Evolutionary conservation across 2,329 filamentous ascomycete genomes (phyloP).

Genomic region (Microsporum canis): DNA sequence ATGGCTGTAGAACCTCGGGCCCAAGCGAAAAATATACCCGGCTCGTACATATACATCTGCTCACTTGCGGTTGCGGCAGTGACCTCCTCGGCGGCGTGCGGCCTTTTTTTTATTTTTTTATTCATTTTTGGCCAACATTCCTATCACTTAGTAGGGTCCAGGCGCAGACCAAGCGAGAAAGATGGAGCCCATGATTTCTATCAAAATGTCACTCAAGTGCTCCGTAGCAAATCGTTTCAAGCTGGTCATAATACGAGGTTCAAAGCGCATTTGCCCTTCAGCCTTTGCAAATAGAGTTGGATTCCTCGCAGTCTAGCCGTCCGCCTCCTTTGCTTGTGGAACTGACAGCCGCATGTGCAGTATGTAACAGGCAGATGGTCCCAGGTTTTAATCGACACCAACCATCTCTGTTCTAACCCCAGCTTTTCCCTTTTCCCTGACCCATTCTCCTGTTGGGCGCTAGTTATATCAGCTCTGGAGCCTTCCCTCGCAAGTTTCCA

Average conservation of each 20-base stretch:
- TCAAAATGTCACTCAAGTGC: background rate
- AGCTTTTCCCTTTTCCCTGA: background rate
- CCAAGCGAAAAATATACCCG: constrained; percentile 1
- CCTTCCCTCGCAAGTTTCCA: background rate
- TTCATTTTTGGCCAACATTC: background rate
- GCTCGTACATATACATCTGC: background rate
- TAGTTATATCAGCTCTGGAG: background rate
- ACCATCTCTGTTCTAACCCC: background rate
- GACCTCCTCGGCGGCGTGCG: background rate
- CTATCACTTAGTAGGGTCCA: background rate
- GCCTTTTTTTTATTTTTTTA: background rate
- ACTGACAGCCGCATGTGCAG: constrained; percentile 4
- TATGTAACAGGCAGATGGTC: constrained; percentile 1
- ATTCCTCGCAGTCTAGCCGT: constrained; percentile 4
- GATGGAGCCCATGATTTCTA: background rate
- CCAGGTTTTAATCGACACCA: constrained; percentile 3
- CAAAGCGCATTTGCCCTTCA: constrained; percentile 3
- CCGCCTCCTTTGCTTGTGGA: constrained; percentile 3
- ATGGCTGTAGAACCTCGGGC: constrained; percentile 1
- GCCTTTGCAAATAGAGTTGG: constrained; percentile 6
- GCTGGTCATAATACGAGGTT: constrained; percentile 1
- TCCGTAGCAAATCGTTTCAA: background rate
- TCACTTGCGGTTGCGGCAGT: background rate
- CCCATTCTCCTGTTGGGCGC: background rate
- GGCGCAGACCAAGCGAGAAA: constrained; percentile 2